Conservation (phyloP, 495 filamentous ascomycete species). For the Elaphomyces granulatus region DNA sequence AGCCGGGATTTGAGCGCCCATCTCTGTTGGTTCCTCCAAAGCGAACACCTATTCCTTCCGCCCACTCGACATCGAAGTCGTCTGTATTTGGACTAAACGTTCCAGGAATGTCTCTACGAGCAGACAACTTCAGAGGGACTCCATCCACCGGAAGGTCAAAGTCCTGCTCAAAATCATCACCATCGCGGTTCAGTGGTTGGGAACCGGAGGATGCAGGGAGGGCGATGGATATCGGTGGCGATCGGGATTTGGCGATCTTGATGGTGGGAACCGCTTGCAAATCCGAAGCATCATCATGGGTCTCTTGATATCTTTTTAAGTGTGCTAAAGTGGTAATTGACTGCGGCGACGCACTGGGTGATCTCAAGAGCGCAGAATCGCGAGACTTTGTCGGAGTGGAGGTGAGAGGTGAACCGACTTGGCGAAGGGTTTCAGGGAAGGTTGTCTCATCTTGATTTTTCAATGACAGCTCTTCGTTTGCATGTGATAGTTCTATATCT, state of each 20-base stretch:
- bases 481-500: slow-evolving; percentile 67
- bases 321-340: slow-evolving; percentile 8
- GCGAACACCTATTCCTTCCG: slow-evolving; percentile 76
- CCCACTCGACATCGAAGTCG: slow-evolving; percentile 66
- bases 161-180: slow-evolving; percentile 64
- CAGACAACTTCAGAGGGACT: slow-evolving; percentile 42
- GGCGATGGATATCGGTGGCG: slow-evolving; percentile 31
- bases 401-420: slow-evolving; percentile 38
- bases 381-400: slow-evolving; percentile 25
- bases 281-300: slow-evolving; percentile 42
- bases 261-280: slow-evolving; percentile 54
- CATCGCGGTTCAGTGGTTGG: slow-evolving; percentile 28
- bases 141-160: slow-evolving; percentile 55
- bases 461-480: slow-evolving; percentile 45
- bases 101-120: slow-evolving; percentile 41
- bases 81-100: slow-evolving; percentile 46
- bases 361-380: slow-evolving; percentile 14
- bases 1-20: slow-evolving; percentile 61
- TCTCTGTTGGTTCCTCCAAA: slow-evolving; percentile 74
- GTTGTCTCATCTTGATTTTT: slow-evolving; percentile 41
- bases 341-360: neutral
- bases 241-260: slow-evolving; percentile 47
- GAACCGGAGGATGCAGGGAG: slow-evolving; percentile 34
- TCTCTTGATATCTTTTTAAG: slow-evolving; percentile 47
- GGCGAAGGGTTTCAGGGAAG: slow-evolving; percentile 55